Percentiles rank a stretch among this genome's conserved stretches.
phyloP scores from a whole-genome alignment of 805 yeast species.

The Cyberlindnera mycetangii region DNA sequence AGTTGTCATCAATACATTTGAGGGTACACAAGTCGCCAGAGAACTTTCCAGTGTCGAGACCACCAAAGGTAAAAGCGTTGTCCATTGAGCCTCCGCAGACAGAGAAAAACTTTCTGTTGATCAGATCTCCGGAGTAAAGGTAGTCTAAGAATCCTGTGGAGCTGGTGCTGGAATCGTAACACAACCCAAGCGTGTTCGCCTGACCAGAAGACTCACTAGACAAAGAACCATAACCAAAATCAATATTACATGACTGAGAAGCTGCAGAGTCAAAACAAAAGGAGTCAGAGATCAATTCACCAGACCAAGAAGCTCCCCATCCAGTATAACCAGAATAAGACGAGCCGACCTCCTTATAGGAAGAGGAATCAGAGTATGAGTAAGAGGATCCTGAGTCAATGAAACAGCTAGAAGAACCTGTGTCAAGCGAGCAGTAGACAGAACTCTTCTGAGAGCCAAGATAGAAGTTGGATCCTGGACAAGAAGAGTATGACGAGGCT shows the following conservation, averaged over 20 bases:
- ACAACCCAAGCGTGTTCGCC: conserved; percentile 16
- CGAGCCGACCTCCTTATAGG: neutral
- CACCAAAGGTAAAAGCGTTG: conserved; percentile 42
- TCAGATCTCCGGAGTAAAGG: conserved; percentile 6
- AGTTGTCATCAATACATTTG: conserved; percentile 7
- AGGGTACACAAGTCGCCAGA: conserved; percentile 34
- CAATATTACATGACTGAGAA: conserved; percentile 7
- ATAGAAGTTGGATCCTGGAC: conserved; percentile 14
- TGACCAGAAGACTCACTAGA: conserved; percentile 1
- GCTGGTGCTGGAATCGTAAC: conserved; percentile 7
- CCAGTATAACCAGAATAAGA: conserved; percentile 6
- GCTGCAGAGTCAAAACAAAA: conserved; percentile 13
- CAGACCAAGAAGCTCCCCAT: conserved; percentile 12
- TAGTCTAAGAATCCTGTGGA: conserved; percentile 13
- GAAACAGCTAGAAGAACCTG: conserved; percentile 7
- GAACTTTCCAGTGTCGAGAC: conserved; percentile 47
- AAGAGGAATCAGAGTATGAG: conserved; percentile 1
- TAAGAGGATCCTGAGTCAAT: conserved; percentile 7
- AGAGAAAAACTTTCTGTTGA: conserved; percentile 16
- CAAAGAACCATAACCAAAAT: conserved; percentile 12
- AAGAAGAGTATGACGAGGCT: neutral
- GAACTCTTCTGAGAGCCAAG: conserved; percentile 10
- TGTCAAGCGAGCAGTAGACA: conserved; percentile 12
- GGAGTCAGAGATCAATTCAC: conserved; percentile 9
- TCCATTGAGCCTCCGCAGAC: conserved; percentile 15